Evolutionary conservation across 495 filamentous ascomycete species (phyloP), one percentile per base, ranked within the genome.

Genomic region (Choiromyces venosus): DNA sequence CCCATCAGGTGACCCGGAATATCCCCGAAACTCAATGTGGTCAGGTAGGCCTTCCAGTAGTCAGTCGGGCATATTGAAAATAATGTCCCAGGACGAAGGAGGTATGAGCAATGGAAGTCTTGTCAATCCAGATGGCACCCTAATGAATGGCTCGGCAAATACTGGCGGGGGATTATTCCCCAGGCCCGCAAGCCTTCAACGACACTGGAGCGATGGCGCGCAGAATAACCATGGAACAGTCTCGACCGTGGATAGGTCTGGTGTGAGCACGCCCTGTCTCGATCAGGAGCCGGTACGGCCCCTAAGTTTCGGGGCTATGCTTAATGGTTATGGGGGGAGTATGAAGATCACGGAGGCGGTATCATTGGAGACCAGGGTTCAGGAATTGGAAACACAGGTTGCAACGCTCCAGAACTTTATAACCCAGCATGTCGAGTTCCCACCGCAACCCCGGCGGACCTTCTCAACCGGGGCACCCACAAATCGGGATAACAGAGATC

Each of bases 311-410:
- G 71, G 70, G 19, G 71, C 67, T 12, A 61, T 81, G 56, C 70
- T 76, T 39, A 81, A 75, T 74, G 78, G 75, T 29, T 81, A 76
- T 65, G 76, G 73, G 25, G 76, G 73, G 35, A 79, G 69, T 29
- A 79, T 81, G 79, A 81, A 81, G 73, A 81, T 81, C 64, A 81
- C 79, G 37, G 79, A 81, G 65, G 79, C 79, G 66, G 78, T 71
- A 35, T 74, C 76, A n/a, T 37, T 81, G 19, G 79, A 81, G 68
- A 79, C 65, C n/a, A 71, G 79, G 38, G 79, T 81, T 36, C 70
- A 73, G 10, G 79, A 81, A 37, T 46, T 81, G 39, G 76, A 79
- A 67, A 39, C 72, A 7, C 71, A 77, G 61, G 76, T 81, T 21
- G 66, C 72, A 72, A 74, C 71, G 39, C 73, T 78, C 33, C 68